A percentile compares a stretch with the other conserved stretches of the same genome.
Conservation (phyloP, 176 grass and related monocot species). For the Cocos nucifera region DNA sequence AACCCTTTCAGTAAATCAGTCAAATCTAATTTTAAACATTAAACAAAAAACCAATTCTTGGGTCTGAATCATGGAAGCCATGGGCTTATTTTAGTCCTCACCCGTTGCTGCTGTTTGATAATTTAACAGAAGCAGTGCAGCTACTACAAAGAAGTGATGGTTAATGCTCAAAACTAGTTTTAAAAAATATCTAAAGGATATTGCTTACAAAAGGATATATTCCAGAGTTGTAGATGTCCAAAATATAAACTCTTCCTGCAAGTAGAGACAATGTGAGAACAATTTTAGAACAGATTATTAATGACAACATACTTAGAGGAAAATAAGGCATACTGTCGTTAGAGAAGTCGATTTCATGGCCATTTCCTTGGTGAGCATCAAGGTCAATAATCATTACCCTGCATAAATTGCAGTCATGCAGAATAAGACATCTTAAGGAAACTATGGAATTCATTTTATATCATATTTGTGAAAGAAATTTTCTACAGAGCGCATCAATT, state of each 20-base stretch:
- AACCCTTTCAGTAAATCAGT: background rate
- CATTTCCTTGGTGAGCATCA: conserved; percentile 99
- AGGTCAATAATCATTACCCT: conserved; percentile 96
- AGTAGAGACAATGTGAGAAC: conserved; percentile 1
- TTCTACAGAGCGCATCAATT: too few relatives aligned
- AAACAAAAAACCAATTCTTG: background rate
- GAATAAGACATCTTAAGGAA: background rate
- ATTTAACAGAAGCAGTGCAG: too few relatives aligned
- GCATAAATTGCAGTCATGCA: conserved; percentile 13
- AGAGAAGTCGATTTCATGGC: conserved; percentile 84
- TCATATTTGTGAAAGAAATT: too few relatives aligned
- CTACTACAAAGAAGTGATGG: too few relatives aligned
- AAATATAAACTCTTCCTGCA: conserved; percentile 76
- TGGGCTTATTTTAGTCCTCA: too few relatives aligned
- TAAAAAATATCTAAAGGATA: background rate
- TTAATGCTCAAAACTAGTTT: too few relatives aligned
- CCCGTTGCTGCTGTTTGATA: too few relatives aligned
- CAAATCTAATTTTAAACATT: conserved; percentile 7
- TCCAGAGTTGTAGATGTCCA: conserved; percentile 94
- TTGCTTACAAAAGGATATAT: conserved; percentile 87
- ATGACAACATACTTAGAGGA: conserved; percentile 4
- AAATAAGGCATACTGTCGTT: conserved; percentile 43
- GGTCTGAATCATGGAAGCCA: background rate
- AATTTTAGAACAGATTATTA: too few relatives aligned
- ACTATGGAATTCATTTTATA: too few relatives aligned